phyloP scores from a whole-genome alignment of 176 grass and related monocot species.

The Phyllostachys edulis region DNA sequence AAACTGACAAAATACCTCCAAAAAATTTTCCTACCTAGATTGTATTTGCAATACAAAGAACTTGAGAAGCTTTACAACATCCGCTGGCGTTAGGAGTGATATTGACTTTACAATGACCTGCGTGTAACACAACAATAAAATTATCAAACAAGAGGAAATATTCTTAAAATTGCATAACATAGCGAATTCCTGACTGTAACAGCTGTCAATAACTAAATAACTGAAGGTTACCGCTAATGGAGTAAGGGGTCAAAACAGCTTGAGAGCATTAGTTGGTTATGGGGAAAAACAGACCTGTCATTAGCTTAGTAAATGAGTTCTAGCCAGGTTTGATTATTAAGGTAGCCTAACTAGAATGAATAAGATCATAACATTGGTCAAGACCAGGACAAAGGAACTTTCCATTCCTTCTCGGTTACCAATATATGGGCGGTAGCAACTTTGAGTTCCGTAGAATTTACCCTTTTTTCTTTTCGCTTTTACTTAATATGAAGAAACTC shows the following conservation, averaged over 20 bases:
- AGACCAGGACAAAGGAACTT: neutral
- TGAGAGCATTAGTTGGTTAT: conserved; percentile 1
- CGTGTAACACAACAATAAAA: conserved; percentile 26
- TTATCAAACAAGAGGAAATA: conserved; percentile 20
- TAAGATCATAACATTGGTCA: neutral
- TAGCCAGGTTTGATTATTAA: conserved; percentile 9
- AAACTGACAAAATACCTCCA: conserved; percentile 16
- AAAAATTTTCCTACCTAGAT: conserved; percentile 55
- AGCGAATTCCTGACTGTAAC: neutral
- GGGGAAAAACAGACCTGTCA: neutral
- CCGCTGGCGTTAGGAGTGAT: conserved; percentile 66
- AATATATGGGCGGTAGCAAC: neutral
- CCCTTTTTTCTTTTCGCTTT: neutral
- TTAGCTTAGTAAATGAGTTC: neutral
- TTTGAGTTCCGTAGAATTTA: neutral
- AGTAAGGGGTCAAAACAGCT: neutral
- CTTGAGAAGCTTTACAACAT: conserved; percentile 81
- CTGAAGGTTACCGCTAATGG: neutral
- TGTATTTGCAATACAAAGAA: conserved; percentile 67
- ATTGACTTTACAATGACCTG: conserved; percentile 91
- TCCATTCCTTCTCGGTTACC: neutral
- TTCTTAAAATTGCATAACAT: conserved; percentile 5
- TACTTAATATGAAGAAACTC: conserved; percentile 5
- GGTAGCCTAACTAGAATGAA: neutral
- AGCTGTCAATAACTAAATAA: conserved; percentile 13